These are phyloP conservation scores for Pichia cactophila DNA, from an alignment of 1,139 yeast genomes.

Conservation along the genomic window DNA sequence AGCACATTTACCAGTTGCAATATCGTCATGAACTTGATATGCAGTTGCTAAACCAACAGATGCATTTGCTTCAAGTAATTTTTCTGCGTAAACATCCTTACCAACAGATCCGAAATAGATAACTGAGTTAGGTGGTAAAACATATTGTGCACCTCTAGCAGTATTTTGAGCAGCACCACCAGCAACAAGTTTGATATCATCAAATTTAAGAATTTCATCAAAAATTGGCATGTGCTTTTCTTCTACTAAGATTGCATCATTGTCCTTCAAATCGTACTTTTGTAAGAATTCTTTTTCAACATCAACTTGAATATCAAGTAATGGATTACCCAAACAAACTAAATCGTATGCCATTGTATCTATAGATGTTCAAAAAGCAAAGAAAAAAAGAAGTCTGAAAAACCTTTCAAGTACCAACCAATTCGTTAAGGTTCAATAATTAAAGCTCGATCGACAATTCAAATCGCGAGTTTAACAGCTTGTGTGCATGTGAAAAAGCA, in stretches of 20 bases:
- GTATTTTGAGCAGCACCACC: constrained; percentile 99
- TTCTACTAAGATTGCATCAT: constrained; percentile 92
- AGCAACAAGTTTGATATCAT: constrained; percentile 69
- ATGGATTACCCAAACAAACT: constrained; percentile 67
- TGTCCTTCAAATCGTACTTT: constrained; percentile 79
- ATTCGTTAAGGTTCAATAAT: too few relatives aligned
- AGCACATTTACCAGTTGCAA: constrained; percentile 96
- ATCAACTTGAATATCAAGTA: constrained; percentile 82
- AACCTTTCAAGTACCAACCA: too few relatives aligned
- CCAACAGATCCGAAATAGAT: constrained; percentile 97
- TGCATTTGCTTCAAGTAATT: constrained; percentile 73
- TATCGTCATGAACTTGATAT: constrained; percentile 69
- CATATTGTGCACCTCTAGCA: constrained; percentile 96
- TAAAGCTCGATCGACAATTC: too few relatives aligned
- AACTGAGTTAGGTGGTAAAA: constrained; percentile 75
- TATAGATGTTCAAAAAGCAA: background rate
- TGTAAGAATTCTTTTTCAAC: constrained; percentile 61
- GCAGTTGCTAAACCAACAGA: constrained; percentile 82
- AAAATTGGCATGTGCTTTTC: constrained; percentile 82
- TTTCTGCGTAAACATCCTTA: constrained; percentile 78
- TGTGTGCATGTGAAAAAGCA: too few relatives aligned
- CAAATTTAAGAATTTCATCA: constrained; percentile 60
- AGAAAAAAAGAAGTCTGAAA: background rate
- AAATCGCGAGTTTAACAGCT: too few relatives aligned
- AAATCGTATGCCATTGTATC: constrained; percentile 43